Conservation (phyloP, 257 asterid genomes). For the Phtheirospermum japonicum region DNA sequence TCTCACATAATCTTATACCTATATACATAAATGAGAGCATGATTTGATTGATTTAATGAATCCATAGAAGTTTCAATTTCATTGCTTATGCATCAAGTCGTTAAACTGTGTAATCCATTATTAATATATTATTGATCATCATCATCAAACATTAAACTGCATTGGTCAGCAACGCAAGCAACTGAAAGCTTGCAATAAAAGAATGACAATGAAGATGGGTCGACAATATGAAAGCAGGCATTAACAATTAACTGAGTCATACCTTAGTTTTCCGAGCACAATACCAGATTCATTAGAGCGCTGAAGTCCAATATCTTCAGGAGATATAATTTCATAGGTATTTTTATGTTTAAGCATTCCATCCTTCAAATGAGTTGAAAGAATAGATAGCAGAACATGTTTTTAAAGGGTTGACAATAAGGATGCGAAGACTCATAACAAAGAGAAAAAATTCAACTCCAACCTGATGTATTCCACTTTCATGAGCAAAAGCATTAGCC, state of each 20-base stretch:
- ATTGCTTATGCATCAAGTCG: neutral
- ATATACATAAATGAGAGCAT: too few relatives aligned
- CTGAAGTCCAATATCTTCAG: conserved; percentile 92
- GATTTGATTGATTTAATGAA: neutral
- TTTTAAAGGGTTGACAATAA: neutral
- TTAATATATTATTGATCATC: neutral
- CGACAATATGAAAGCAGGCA: neutral
- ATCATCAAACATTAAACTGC: neutral
- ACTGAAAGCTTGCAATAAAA: conserved; percentile 6
- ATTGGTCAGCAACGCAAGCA: neutral
- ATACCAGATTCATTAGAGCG: conserved; percentile 91
- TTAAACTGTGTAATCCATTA: neutral
- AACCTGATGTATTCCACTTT: conserved; percentile 99
- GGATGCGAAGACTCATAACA: neutral
- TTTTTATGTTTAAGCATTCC: conserved; percentile 93
- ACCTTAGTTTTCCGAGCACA: conserved; percentile 98
- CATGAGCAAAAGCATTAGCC: conserved; percentile 99
- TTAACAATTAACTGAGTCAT: conserved; percentile 21
- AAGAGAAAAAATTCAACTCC: conserved; percentile 8
- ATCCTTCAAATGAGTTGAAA: conserved; percentile 48
- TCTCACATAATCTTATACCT: too few relatives aligned
- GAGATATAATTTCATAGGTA: conserved; percentile 92
- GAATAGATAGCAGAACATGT: conserved; percentile 8
- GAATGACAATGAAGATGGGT: conserved; percentile 3
- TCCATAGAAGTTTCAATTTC: neutral